Conservation (phyloP, 2,329 filamentous ascomycete genomes). For the Arachnopeziza araneosa region DNA sequence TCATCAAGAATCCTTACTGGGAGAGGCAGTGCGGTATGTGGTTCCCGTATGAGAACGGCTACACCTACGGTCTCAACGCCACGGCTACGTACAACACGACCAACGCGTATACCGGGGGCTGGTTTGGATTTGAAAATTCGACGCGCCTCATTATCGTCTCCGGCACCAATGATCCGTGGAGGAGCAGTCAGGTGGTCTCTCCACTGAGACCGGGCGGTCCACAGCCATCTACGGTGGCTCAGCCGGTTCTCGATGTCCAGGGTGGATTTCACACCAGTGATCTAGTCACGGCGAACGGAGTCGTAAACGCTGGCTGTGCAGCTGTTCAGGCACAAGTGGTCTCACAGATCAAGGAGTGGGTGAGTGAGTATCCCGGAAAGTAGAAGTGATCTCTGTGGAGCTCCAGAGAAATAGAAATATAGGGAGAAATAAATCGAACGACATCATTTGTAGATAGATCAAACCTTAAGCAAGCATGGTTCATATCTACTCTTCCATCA, state of each 20-base stretch:
- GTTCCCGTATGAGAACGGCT: conserved; percentile 3
- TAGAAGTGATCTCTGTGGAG: neutral
- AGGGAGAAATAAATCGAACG: no score
- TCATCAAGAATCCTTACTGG: conserved; percentile 1
- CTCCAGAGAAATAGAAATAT: no score
- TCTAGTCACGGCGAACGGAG: conserved; percentile 37
- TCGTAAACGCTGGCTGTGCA: conserved; percentile 36
- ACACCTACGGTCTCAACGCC: conserved; percentile 35
- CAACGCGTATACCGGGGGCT: conserved; percentile 4
- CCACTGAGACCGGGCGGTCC: conserved; percentile 48
- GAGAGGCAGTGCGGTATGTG: conserved; percentile 1
- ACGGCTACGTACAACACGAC: neutral
- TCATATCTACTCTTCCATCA: no score
- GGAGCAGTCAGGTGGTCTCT: conserved; percentile 43
- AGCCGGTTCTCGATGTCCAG: conserved; percentile 45
- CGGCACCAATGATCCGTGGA: conserved; percentile 53
- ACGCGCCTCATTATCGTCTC: conserved; percentile 35
- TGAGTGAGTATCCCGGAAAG: conserved; percentile 35
- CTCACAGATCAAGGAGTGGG: conserved; percentile 42
- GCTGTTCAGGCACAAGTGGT: conserved; percentile 42
- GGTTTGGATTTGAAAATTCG: conserved; percentile 1
- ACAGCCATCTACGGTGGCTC: conserved; percentile 37
- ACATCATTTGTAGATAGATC: no score
- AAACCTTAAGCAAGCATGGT: no score
- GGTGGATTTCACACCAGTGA: conserved; percentile 48